phyloP scores from a whole-genome alignment of 306 rosid species.

The Pyrus pyrifolia region DNA sequence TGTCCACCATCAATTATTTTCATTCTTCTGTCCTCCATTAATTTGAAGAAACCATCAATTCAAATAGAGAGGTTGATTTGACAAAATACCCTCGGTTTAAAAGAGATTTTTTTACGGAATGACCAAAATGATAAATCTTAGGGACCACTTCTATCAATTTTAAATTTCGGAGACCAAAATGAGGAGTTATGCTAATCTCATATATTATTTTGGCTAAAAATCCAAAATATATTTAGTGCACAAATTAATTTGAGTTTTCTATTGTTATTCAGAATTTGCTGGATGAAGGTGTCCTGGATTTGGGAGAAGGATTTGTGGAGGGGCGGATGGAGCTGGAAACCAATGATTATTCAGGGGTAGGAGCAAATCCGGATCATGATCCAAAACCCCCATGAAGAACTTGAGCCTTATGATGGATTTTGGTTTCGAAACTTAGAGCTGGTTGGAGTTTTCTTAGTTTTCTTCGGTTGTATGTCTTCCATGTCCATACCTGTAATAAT shows the following conservation, averaged over 20 bases:
- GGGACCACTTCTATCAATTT: too few species aligned
- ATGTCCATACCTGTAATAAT: not conserved
- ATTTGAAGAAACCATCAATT: too few species aligned
- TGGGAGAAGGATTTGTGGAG: conserved; percentile 3
- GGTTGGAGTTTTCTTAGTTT: not conserved
- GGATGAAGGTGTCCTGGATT: not conserved
- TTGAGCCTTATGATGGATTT: not conserved
- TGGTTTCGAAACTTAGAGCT: not conserved
- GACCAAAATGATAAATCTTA: too few species aligned
- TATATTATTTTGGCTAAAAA: not conserved
- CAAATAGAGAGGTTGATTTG: too few species aligned
- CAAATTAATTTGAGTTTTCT: not conserved
- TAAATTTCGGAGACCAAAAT: too few species aligned
- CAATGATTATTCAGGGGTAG: conserved; percentile 15
- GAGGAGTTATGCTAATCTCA: too few species aligned
- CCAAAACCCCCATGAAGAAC: conserved; percentile 18
- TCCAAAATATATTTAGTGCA: not conserved
- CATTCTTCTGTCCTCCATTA: too few species aligned
- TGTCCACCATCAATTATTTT: too few species aligned
- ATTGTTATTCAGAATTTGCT: not conserved
- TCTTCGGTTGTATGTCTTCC: not conserved
- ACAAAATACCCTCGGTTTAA: too few species aligned
- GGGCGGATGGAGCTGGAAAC: conserved; percentile 15
- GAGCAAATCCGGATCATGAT: conserved; percentile 26
- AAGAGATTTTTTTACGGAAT: too few species aligned